Conservation (phyloP, 2,329 filamentous ascomycete genomes). For the Thermomyces lanuginosus region DNA sequence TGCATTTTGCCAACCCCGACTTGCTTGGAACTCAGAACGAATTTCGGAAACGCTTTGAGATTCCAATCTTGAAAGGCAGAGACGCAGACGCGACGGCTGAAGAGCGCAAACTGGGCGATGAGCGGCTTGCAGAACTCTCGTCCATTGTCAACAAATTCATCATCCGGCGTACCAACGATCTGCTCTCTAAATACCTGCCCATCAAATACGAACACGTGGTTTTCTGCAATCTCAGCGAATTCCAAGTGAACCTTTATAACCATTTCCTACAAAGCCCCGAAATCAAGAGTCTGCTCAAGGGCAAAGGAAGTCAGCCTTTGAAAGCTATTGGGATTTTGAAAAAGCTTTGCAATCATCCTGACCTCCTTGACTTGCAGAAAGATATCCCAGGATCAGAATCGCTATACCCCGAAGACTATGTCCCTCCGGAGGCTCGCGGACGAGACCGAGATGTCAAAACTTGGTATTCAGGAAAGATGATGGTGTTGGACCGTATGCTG, state of each 20-base stretch:
- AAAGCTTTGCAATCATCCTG: conserved; percentile 96
- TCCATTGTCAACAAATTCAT: conserved; percentile 92
- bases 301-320: conserved; percentile 87
- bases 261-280: conserved; percentile 93
- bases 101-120: conserved; percentile 68
- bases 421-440: conserved; percentile 72
- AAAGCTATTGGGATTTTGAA: conserved; percentile 95
- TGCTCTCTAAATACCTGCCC: conserved; percentile 89
- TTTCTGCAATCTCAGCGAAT: conserved; percentile 86
- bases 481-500: conserved; percentile 94
- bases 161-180: conserved; percentile 93
- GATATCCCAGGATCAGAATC: conserved; percentile 79
- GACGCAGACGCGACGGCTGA: conserved; percentile 77
- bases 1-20: conserved; percentile 91
- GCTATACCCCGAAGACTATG: conserved; percentile 69
- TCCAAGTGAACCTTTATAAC: conserved; percentile 87
- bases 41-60: conserved; percentile 84
- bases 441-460: conserved; percentile 83
- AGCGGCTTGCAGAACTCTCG: conserved; percentile 65
- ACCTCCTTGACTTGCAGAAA: conserved; percentile 64
- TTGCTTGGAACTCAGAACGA: conserved; percentile 76
- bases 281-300: conserved; percentile 77
- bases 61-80: conserved; percentile 79
- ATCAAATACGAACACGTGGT: conserved; percentile 99
- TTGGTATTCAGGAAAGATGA: conserved; percentile 97